Conservation (phyloP, 352 stramenopile species). For the Globisporangium paddicum region DNA sequence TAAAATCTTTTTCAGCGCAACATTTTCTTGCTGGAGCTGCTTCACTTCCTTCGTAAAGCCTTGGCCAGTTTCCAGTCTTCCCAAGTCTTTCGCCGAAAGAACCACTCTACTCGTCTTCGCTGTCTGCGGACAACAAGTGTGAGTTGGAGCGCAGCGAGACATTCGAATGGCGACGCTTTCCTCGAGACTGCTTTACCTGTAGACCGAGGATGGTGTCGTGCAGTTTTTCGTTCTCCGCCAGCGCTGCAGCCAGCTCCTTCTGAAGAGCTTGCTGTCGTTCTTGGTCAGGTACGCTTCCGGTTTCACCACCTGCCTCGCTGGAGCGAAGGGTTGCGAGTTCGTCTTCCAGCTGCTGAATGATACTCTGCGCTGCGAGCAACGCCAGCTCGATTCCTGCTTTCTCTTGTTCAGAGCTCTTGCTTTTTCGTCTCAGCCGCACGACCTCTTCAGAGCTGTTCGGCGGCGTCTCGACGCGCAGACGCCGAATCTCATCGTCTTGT, state of each 20-base stretch:
- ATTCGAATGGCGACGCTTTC: slow-evolving; percentile 31
- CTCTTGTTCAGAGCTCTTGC: slow-evolving; percentile 22
- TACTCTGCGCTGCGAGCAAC: slow-evolving; percentile 24
- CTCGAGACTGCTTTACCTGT: slow-evolving; percentile 46
- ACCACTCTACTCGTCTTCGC: slow-evolving; percentile 6
- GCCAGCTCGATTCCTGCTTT: slow-evolving; percentile 25
- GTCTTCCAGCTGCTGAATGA: slow-evolving; percentile 40
- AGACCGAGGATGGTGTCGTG: slow-evolving; percentile 57
- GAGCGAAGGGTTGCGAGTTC: slow-evolving; percentile 16
- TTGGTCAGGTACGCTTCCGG: slow-evolving; percentile 5
- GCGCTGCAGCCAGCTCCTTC: slow-evolving; percentile 38
- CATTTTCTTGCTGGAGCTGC: slow-evolving; percentile 30
- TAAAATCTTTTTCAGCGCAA: slow-evolving; percentile 15
- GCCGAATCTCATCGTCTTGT: slow-evolving; percentile 19
- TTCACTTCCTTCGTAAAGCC: slow-evolving; percentile 35
- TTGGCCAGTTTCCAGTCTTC: slow-evolving; percentile 16
- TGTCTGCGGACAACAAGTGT: slow-evolving; percentile 16
- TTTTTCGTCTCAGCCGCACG: slow-evolving; percentile 9
- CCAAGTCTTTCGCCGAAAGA: slow-evolving; percentile 10
- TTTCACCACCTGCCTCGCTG: neutral
- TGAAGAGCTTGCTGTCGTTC: slow-evolving; percentile 23
- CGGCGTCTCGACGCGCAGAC: slow-evolving; percentile 15
- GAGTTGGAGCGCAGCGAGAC: slow-evolving; percentile 22
- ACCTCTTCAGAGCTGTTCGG: slow-evolving; percentile 11
- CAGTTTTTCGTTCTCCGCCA: slow-evolving; percentile 59